phyloP scores from a whole-genome alignment of 176 grass and related monocot genomes.

The Raddia guianensis region DNA sequence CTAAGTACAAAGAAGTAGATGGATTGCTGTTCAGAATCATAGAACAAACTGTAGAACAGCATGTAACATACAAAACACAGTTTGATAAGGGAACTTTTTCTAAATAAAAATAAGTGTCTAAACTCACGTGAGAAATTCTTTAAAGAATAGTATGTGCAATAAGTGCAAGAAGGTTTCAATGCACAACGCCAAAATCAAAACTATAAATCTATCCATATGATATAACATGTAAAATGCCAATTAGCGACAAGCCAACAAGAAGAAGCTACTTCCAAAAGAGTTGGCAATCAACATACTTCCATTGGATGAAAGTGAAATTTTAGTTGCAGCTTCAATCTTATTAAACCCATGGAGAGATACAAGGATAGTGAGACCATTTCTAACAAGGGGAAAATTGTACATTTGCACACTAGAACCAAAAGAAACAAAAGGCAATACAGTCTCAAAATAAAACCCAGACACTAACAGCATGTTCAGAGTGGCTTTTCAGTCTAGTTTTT shows the following conservation, averaged over 20 bases:
- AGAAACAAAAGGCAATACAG: constrained; percentile 16
- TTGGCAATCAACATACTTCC: constrained; percentile 7
- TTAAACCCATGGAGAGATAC: not conserved
- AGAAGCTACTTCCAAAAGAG: not conserved
- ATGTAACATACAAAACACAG: not conserved
- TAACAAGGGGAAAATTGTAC: not conserved
- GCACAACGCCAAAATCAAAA: constrained; percentile 33
- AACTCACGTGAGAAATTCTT: constrained; percentile 1
- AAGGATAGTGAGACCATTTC: constrained; percentile 18
- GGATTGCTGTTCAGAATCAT: constrained; percentile 33
- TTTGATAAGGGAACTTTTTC: not conserved
- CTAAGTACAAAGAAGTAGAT: constrained; percentile 50
- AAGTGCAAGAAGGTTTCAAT: constrained; percentile 14
- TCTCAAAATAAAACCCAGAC: not conserved
- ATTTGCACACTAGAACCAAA: not conserved
- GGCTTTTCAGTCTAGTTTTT: too few species aligned
- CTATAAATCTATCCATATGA: not conserved
- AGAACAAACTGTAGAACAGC: constrained; percentile 13
- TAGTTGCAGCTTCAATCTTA: not conserved
- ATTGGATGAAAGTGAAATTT: constrained; percentile 10
- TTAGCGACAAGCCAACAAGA: constrained; percentile 4
- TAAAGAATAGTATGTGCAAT: constrained; percentile 8
- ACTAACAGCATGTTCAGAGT: not conserved
- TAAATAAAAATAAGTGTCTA: not conserved
- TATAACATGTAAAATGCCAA: constrained; percentile 34